Percentiles rank a stretch among this genome's conserved stretches.
Evolutionary conservation across 805 yeast genomes (phyloP).

Genomic region (Lipomyces sp.): DNA sequence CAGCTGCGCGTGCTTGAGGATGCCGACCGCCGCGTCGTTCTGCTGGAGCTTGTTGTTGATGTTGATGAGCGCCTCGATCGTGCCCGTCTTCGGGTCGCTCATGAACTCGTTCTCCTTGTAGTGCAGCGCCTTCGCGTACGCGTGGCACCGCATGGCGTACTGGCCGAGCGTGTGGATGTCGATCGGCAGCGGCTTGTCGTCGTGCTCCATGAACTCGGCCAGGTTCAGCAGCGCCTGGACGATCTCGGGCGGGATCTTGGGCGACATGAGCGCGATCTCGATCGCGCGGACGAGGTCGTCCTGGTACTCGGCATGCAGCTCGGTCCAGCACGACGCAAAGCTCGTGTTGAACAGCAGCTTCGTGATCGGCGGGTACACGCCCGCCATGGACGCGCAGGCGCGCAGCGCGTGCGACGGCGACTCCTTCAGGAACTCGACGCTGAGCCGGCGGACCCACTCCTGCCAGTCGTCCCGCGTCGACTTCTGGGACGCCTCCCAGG

Average conservation of each 20-base stretch:
- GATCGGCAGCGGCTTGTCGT: constrained; percentile 88
- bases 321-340: constrained; percentile 94
- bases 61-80: constrained; percentile 86
- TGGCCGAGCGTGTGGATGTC: constrained; percentile 86
- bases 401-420: constrained; percentile 92
- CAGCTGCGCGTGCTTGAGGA: constrained; percentile 86
- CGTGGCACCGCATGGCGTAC: constrained; percentile 93
- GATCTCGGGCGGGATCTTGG: constrained; percentile 93
- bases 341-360: constrained; percentile 89
- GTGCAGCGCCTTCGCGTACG: constrained; percentile 94
- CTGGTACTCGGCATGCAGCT: constrained; percentile 80
- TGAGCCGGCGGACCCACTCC: constrained; percentile 88
- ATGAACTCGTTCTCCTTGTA: constrained; percentile 93
- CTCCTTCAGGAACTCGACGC: constrained; percentile 81
- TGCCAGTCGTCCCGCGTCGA: constrained; percentile 96
- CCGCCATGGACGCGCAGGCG: constrained; percentile 87
- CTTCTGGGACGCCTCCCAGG: constrained; percentile 90
- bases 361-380: constrained; percentile 82
- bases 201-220: constrained; percentile 97
- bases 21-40: constrained; percentile 97
- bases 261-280: constrained; percentile 82
- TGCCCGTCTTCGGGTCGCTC: constrained; percentile 86
- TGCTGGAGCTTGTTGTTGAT: constrained; percentile 94
- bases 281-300: constrained; percentile 83
- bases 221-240: constrained; percentile 83